A percentile compares a stretch with the other conserved stretches of the same genome.
Conservation (phyloP, 345 rosid genomes). For the Euclidium syriacum region DNA sequence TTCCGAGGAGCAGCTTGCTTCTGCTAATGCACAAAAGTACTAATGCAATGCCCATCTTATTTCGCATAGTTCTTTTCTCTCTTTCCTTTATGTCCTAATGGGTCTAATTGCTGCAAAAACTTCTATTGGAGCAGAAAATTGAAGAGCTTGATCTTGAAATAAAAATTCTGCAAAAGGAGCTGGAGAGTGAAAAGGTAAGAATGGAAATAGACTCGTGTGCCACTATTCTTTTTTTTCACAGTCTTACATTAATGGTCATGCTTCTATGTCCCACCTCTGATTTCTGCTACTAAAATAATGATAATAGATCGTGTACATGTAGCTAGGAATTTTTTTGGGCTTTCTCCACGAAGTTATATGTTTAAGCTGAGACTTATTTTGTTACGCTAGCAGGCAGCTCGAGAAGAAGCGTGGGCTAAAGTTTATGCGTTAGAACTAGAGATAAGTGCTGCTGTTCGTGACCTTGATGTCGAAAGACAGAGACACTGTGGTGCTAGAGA, state of each 20-base stretch:
- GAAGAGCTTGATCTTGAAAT: constrained; percentile 76
- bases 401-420: constrained; percentile 98
- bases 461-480: constrained; percentile 90
- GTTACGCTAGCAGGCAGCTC: constrained; percentile 94
- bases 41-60: constrained; percentile 1
- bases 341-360: constrained; percentile 1
- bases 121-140: constrained; percentile 54
- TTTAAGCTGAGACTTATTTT: constrained; percentile 58
- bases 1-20: constrained; percentile 61
- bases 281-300: neutral
- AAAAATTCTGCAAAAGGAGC: constrained; percentile 53
- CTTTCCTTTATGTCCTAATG: neutral
- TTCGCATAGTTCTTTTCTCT: constrained; percentile 4
- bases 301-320: neutral
- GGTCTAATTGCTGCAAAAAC: constrained; percentile 7
- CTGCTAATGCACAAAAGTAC: constrained; percentile 62
- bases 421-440: constrained; percentile 87
- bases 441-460: constrained; percentile 68
- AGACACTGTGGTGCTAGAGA: constrained; percentile 94
- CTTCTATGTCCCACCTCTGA: neutral
- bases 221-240: neutral
- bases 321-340: neutral
- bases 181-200: constrained; percentile 83
- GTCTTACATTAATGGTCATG: neutral
- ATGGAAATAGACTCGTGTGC: constrained; percentile 20